Evolutionary conservation across 1,139 yeast species (phyloP), one percentile per base, ranked within the genome.

Genomic region (Starmera stellimalicola): DNA sequence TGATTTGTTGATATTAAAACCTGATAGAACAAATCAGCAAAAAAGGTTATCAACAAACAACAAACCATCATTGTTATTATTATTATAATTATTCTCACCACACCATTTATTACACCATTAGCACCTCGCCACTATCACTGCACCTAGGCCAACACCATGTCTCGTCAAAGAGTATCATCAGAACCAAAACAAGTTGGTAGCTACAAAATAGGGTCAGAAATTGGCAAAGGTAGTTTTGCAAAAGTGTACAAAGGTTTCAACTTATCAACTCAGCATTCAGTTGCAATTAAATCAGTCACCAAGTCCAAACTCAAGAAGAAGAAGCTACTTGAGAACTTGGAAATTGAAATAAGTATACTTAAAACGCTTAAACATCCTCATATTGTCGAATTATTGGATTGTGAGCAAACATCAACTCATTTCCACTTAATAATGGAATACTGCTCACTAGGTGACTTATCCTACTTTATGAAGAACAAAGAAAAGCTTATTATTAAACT

Each of bases 371-470:
- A 79, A 46, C 95, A 91, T 51, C 95, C 96, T 3, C 97, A 91
- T 55, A 83, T 91, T 34, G 98, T 91, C 4, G 79, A 81, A 11
- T 63, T 91, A 33, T 58, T 83, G 36, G 97, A 88, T 50, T 85
- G 84, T 53, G 76, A 78, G 41, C 81, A 84, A 50, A 81, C 95
- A 1, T 56, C 74, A 9, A 64, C 81, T 9, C 85, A 88, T 57
- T 84, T 87, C 60, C 93, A 85, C 57, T 64, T 91, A 43, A 76
- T 88, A n/a, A 91, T 91, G 97, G 97, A 91, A 54, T 91, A 85
- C 59, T 91, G 98, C 54, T 78, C 96, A 0, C 65, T 91, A 57
- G 98, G 98, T 8, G 98, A 91, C 58, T 67, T 91, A 40, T 82
- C 94, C 0, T 84, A 77, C 51, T 80, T 91, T 47, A 87, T 91